Base-by-base conservation (phyloP, 2,329 filamentous ascomycete species). In the Bipolaris cookei region DNA sequence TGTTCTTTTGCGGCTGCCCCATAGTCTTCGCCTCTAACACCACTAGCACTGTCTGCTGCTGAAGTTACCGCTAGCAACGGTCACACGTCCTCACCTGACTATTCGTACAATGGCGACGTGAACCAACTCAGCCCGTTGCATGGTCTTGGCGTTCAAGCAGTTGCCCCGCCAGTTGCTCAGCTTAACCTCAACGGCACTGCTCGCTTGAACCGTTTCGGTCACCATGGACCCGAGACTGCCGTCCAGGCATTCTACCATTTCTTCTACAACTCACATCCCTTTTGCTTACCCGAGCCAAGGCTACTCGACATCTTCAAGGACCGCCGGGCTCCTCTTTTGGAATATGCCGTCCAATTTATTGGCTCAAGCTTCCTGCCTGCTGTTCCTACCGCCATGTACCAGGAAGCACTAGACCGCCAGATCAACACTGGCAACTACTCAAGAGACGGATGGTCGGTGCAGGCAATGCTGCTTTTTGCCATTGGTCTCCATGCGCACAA, bases 401-500 rank as follows among this genome's bases (percentile, higher is more conserved):
- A 79, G 41, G 71, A 78, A 20, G 73, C 73, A 0, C 44, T 78
- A 34, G 66, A 73, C 21, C 69, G 68, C 25, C 53, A 69, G 10
- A 68, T 78, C 42, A 57, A 70, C 48, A 73, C 64, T 42, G 70
- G 70, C 16, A 69, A 67, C 38, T 70, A 69, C 30, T 54, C 69
- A 28, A 69, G 70, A 55, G 75, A 78, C 51, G 72, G 71, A 0
- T 91, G 86, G 70, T 79, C 88, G 3, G 86, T 96, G 0, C 93
- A 97, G 77, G 88, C 91, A 3, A 82, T 95, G 71, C 77, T 96
- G 42, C 80, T 97, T 3, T 84, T 92, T 51, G 83, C 92, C 20
- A 88, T 97, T 61, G 88, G 88, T 0, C 81, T 96, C 6, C 91
- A 97, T 71, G 90, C 91, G 4, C 87, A 85, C 62, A 89, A 89